Percentiles rank a stretch among this genome's conserved stretches.
phyloP scores from a whole-genome alignment of 169 alveolate genomes.

The Plasmodium chabaudi region DNA sequence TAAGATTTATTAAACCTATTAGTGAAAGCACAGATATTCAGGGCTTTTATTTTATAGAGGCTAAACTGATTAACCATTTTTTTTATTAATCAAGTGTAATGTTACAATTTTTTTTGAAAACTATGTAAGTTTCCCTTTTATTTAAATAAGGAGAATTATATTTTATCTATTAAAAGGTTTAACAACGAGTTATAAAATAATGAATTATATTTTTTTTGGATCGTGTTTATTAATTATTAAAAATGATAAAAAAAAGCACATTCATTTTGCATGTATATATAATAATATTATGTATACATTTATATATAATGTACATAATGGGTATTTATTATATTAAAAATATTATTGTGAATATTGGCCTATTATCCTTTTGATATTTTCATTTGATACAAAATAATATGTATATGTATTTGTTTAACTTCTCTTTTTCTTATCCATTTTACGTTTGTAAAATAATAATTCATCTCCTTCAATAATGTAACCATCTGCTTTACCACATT shows the following conservation, averaged over 20 bases:
- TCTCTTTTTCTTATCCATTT: conserved; percentile 97
- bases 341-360: no score
- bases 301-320: no score
- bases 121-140: conserved; percentile 7
- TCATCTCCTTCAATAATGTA: conserved; percentile 98
- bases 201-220: conserved; percentile 1
- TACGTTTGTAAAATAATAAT: conserved; percentile 96
- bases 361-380: no score
- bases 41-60: no score
- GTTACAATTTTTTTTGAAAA: conserved; percentile 14
- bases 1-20: no score
- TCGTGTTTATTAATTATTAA: conserved; percentile 22
- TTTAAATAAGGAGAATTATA: conserved; percentile 21
- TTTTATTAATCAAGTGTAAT: no score
- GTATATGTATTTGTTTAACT: conserved; percentile 33
- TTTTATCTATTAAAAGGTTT: conserved; percentile 38
- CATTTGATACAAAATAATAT: no score
- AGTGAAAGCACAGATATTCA: no score
- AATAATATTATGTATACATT: no score
- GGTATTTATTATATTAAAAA: no score
- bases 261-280: no score
- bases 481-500: conserved; percentile 98
- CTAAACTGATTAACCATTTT: no score
- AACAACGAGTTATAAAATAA: conserved; percentile 7
- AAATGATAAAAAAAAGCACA: conserved; percentile 26